Percentiles rank a stretch among this genome's conserved stretches.
phyloP scores from a whole-genome alignment of 805 yeast species.

The Soucietia sequanensis region DNA sequence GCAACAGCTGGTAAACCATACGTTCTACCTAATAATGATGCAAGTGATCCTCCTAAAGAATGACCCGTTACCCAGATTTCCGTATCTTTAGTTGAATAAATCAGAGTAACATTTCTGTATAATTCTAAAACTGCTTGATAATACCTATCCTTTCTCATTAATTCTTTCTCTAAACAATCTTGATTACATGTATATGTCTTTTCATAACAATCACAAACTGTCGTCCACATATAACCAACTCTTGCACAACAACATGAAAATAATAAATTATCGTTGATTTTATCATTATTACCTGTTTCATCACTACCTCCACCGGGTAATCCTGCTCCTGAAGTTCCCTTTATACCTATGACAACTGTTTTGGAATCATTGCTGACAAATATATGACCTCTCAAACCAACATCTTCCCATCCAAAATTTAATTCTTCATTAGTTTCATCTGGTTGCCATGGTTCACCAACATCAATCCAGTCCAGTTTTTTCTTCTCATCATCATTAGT shows the following conservation, averaged over 20 bases:
- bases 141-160: slow-evolving; percentile 73
- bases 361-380: slow-evolving; percentile 60
- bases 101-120: slow-evolving; percentile 62
- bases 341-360: slow-evolving; percentile 74
- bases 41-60: slow-evolving; percentile 88
- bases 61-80: slow-evolving; percentile 93
- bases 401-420: slow-evolving; percentile 83
- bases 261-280: slow-evolving; percentile 79
- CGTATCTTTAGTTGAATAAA: slow-evolving; percentile 62
- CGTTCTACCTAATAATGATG: slow-evolving; percentile 80
- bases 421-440: slow-evolving; percentile 53
- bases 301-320: slow-evolving; percentile 46
- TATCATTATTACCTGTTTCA: slow-evolving; percentile 80
- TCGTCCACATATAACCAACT: slow-evolving; percentile 85
- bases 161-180: slow-evolving; percentile 75
- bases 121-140: slow-evolving; percentile 77
- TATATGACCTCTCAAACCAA: slow-evolving; percentile 88
- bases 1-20: slow-evolving; percentile 88
- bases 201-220: slow-evolving; percentile 92
- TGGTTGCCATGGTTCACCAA: slow-evolving; percentile 50
- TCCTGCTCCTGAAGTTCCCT: slow-evolving; percentile 88
- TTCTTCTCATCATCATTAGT: slow-evolving; percentile 43
- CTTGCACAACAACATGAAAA: slow-evolving; percentile 97
- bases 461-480: slow-evolving; percentile 83
- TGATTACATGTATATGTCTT: slow-evolving; percentile 86